Evolutionary conservation across 805 yeast genomes (phyloP).

Genomic region (Zygoascus biomembranicola): DNA sequence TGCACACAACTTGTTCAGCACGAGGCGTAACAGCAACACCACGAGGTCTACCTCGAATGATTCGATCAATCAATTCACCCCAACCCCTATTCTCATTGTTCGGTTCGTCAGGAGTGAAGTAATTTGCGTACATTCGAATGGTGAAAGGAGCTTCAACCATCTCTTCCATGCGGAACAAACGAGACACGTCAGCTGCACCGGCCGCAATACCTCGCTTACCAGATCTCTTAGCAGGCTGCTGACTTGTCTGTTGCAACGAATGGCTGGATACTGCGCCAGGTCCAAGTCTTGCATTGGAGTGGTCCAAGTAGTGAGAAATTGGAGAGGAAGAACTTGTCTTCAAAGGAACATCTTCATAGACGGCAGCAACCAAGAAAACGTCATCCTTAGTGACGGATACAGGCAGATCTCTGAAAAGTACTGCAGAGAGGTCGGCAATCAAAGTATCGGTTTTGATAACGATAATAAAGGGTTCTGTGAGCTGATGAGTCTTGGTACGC

Average conservation of each 20-base stretch:
- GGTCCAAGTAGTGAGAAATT: conserved; percentile 4
- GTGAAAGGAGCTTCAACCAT: conserved; percentile 62
- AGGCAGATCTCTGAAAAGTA: conserved; percentile 70
- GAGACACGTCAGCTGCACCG: conserved; percentile 78
- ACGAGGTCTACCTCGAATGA: conserved; percentile 61
- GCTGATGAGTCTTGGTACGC: conserved; percentile 50
- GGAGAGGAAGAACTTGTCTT: conserved; percentile 4
- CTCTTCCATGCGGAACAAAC: conserved; percentile 59
- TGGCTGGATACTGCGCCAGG: conserved; percentile 12
- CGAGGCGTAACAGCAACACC: conserved; percentile 74
- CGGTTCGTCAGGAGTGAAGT: conserved; percentile 38
- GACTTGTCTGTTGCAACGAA: background rate
- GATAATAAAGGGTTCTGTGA: conserved; percentile 76
- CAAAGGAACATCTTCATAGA: conserved; percentile 61
- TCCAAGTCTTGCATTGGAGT: conserved; percentile 7
- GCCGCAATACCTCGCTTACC: conserved; percentile 78
- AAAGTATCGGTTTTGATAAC: conserved; percentile 51
- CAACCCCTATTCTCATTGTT: conserved; percentile 58
- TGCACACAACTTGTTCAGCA: conserved; percentile 59
- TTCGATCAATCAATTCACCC: conserved; percentile 79
- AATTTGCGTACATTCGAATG: conserved; percentile 65
- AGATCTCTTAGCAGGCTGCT: conserved; percentile 6
- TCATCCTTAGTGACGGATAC: conserved; percentile 48
- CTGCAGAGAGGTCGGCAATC: conserved; percentile 66
- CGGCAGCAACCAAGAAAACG: conserved; percentile 65